Evolutionary conservation across 257 asterid genomes (phyloP), one percentile per base, ranked within the genome.

Genomic region (Nicotiana tabacum): DNA sequence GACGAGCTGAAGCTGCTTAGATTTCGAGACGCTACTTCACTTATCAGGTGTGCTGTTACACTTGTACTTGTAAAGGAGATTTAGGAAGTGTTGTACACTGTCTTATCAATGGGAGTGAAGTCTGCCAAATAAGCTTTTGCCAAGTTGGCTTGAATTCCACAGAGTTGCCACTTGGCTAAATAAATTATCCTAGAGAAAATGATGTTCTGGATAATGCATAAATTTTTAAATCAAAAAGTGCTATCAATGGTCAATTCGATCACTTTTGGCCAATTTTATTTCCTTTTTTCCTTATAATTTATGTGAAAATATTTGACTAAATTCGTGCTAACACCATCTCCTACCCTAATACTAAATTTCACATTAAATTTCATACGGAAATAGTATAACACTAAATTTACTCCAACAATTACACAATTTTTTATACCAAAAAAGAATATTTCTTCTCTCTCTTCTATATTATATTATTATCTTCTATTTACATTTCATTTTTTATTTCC

Each of bases 81-180:
- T 62, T 24, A 24, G 3, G 35, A 16, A 3, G 67, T 62, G 17
- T 62, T 62, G 16, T 15, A 12, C 67, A 62, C 67, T 24, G 39
- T 57, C 29, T 70, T 8, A 10, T 29, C 3, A 13, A 2, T 24
- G 60, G 33, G 0, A 55, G 72, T 55, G 5, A 4, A 24, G 56
- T 80, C 15, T 16, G 5, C 37, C 57, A 3, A 13, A 27, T 66
- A 24, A 77, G 39, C 57, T 43, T 43, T 43, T 67, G 81, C 83
- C 78, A 67, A 57, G 43, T 78, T 21, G 82, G 66, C 60, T 58
- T 61, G 48, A 56, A 60, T 21, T 27, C 33, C 30, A 7, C 12
- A 3, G 33, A 4, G 68, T 68, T 66, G 85, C 81, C 78, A 85
- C 78, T 78, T 60, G 83, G 48, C 35, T 17, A 5, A 33, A 65